A percentile compares a stretch with the other conserved stretches of the same genome.
Conservation (phyloP, 805 yeast species). For the Tetrapisispora nanseiensis region DNA sequence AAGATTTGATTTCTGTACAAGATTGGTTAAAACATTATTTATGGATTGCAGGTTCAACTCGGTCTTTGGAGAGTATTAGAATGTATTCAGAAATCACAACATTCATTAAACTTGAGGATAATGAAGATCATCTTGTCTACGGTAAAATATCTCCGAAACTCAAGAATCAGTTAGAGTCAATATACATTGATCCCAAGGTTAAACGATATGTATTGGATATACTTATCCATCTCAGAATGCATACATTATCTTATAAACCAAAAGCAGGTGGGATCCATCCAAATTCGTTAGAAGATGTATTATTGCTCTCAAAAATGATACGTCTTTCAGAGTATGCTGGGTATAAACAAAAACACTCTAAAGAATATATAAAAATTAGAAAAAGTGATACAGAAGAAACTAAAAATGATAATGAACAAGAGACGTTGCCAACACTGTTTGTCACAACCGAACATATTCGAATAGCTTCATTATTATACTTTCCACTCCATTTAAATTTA, state of each 20-base stretch:
- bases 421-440: slow-evolving; percentile 20
- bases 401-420: not conserved
- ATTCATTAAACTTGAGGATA: not conserved
- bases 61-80: not conserved
- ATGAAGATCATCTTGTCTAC: not conserved
- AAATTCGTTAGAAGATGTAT: slow-evolving; percentile 36
- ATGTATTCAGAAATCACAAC: not conserved
- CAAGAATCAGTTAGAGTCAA: not conserved
- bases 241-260: slow-evolving; percentile 37
- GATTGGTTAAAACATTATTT: slow-evolving; percentile 35
- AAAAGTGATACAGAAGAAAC: no score
- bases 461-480: slow-evolving; percentile 36
- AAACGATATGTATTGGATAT: slow-evolving; percentile 48
- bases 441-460: slow-evolving; percentile 47
- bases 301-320: slow-evolving; percentile 32
- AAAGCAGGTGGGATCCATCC: slow-evolving; percentile 44
- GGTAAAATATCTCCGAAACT: not conserved
- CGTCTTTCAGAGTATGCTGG: slow-evolving; percentile 21
- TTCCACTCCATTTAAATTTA: slow-evolving; percentile 46
- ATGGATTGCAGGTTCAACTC: slow-evolving; percentile 24
- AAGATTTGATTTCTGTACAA: slow-evolving; percentile 5
- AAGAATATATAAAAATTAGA: no score
- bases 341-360: no score
- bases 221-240: slow-evolving; percentile 44
- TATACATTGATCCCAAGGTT: slow-evolving; percentile 4